A percentile compares a stretch with the other conserved stretches of the same genome.
Evolutionary conservation across 202 grass and related monocot genomes (phyloP).

Genomic region (Thinopyrum obtusiflorum): DNA sequence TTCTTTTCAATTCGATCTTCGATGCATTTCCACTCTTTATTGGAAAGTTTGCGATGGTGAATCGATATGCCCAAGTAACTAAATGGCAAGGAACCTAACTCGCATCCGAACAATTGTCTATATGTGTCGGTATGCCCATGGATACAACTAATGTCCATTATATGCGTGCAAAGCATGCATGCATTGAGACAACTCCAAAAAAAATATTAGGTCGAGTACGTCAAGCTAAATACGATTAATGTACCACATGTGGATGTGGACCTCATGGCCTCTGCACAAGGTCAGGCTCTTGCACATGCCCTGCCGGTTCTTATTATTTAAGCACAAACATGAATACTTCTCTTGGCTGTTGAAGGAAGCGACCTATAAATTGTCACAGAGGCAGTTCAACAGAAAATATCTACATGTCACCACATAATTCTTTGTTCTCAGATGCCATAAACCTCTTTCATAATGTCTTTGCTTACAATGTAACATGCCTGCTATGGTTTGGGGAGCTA

Average conservation of each 20-base stretch:
- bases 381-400: neutral
- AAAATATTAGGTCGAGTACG: no score
- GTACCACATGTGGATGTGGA: neutral
- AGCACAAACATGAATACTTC: neutral
- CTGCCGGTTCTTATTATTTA: neutral
- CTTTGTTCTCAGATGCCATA: neutral
- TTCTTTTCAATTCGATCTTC: no score
- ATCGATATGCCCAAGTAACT: no score
- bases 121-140: no score
- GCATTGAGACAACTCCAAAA: no score
- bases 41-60: no score
- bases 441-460: neutral
- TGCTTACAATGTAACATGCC: constrained; percentile 12
- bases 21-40: no score
- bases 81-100: no score
- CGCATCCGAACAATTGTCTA: no score
- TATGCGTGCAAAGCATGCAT: no score
- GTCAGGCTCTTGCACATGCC: constrained; percentile 23
- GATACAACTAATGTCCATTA: no score
- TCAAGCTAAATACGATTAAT: no score
- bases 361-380: neutral
- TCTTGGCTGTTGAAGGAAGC: neutral
- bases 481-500: constrained; percentile 34
- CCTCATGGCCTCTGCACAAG: constrained; percentile 6
- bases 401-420: constrained; percentile 25